phyloP scores from a whole-genome alignment of 805 yeast genomes.

The Kuraishia molischiana region DNA sequence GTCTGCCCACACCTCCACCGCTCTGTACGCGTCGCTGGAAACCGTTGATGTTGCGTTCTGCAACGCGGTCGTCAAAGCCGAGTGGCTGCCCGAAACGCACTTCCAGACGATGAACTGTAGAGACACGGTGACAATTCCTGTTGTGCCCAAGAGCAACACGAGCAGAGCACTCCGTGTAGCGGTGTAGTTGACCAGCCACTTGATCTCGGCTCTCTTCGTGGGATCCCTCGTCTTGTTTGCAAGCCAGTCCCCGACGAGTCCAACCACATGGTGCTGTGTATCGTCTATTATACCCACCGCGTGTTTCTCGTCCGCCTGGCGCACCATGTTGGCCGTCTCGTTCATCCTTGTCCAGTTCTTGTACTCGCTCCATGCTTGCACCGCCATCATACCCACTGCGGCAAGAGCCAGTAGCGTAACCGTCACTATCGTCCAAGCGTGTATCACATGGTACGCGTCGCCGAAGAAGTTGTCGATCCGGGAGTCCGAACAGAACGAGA shows the following conservation, averaged over 20 bases:
- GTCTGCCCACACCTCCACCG: slow-evolving; percentile 35
- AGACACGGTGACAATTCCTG: slow-evolving; percentile 44
- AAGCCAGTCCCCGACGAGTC: slow-evolving; percentile 10
- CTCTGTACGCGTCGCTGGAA: slow-evolving; percentile 17
- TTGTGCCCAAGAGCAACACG: slow-evolving; percentile 41
- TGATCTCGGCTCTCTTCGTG: slow-evolving; percentile 9
- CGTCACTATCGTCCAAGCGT: slow-evolving; percentile 26
- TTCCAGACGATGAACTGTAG: slow-evolving; percentile 43
- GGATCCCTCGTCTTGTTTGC: slow-evolving; percentile 5
- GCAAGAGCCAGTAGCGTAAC: slow-evolving; percentile 26
- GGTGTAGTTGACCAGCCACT: slow-evolving; percentile 42
- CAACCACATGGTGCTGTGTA: slow-evolving; percentile 13
- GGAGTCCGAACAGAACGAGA: slow-evolving; percentile 30
- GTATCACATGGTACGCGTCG: slow-evolving; percentile 20
- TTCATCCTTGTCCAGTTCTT: slow-evolving; percentile 36
- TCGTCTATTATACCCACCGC: slow-evolving; percentile 14
- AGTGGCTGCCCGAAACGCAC: neutral
- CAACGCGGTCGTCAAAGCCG: neutral
- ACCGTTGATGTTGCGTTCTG: neutral
- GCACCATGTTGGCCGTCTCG: slow-evolving; percentile 15
- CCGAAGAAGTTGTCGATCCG: slow-evolving; percentile 29
- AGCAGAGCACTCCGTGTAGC: slow-evolving; percentile 41
- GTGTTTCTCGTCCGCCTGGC: neutral
- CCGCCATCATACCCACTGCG: slow-evolving; percentile 31
- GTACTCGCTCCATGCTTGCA: slow-evolving; percentile 34